These are phyloP conservation scores for Annulohypoxylon maeteangense DNA, from an alignment of 495 filamentous ascomycete species.

Conservation along the genomic window DNA sequence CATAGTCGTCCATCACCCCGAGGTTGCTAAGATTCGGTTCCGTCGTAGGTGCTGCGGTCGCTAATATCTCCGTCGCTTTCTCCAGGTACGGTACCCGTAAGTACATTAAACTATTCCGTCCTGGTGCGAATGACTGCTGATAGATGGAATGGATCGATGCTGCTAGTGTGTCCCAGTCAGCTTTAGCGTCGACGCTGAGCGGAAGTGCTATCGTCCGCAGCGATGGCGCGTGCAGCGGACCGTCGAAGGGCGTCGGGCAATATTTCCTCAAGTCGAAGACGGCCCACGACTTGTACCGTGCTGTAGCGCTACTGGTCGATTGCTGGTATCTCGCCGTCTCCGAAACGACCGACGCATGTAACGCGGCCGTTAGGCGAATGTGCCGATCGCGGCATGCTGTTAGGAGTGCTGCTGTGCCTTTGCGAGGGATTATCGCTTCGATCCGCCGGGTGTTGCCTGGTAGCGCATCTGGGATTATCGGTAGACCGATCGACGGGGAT, in stretches of 20 bases:
- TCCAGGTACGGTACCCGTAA: constrained; percentile 20
- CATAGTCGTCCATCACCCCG: constrained; percentile 6
- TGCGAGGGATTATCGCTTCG: not conserved
- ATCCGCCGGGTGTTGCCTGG: constrained; percentile 6
- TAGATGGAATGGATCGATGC: not conserved
- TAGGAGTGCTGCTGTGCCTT: not conserved
- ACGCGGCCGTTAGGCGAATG: constrained; percentile 8
- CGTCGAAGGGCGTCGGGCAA: not conserved
- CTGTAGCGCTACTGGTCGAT: not conserved
- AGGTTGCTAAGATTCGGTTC: constrained; percentile 23
- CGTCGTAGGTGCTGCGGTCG: constrained; percentile 6
- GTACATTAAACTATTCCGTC: not conserved
- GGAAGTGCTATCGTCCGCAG: constrained; percentile 15
- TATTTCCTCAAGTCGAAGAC: constrained; percentile 22
- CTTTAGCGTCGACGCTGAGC: constrained; percentile 1
- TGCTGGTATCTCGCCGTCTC: not conserved
- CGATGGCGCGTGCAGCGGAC: constrained; percentile 4
- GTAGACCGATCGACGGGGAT: constrained; percentile 12
- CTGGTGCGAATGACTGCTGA: constrained; percentile 8
- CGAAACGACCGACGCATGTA: constrained; percentile 5
- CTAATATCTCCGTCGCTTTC: constrained; percentile 14
- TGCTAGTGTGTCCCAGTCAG: not conserved
- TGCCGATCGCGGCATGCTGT: constrained; percentile 1
- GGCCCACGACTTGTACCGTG: constrained; percentile 20
- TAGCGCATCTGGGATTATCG: not conserved